Base-by-base conservation (phyloP, 805 yeast genomes). In the Jamesozyma lodderae region DNA sequence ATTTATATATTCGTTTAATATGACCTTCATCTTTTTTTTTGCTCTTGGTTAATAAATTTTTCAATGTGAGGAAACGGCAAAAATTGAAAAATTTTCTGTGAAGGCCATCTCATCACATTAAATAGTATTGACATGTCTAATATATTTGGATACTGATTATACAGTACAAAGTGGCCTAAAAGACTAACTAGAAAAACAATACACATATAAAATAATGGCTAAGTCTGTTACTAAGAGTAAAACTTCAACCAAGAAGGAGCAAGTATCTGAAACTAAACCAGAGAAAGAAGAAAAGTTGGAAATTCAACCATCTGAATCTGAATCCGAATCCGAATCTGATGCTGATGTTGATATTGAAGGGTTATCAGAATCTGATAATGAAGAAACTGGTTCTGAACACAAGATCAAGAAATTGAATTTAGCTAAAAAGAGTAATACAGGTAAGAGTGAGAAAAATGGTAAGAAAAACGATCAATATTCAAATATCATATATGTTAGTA, bases 401-500 rank as follows among this genome's bases (percentile, higher is more conserved):
- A 49, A 53, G 18, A 51, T 60, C 19, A 59, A 54, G 41, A 57
- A 57, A 38, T 43, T 61, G 31, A 49, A 52, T 24, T n/a, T n/a
- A n/a, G 42, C 47, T 19, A 51, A 53, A 34, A 50, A 52, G 36
- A 41, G 45, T 22, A 54, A 50, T 46, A 25, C 52, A 46, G 46
- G 49, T 20, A 40, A 47, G 15, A 41, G 40, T 14, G 42, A 46
- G 10, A 39, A 46, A 16, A 39, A 51, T 31, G 46, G 52, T 29
- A 48, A 50, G 19, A 45, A 48, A 24, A 22, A 22, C 17, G 48
- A 53, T 28, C 51, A 52, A 20, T 65, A 67, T 23, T 69, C 75
- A 34, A 87, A 90, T 26, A 85, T 86, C 38, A 66, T 92, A 38
- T 92, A 88, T 60, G 73, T 92, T 25, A 96, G 97, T 38, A 77